Evolutionary conservation across 2,329 filamentous ascomycete species (phyloP).

Genomic region (Setomelanomma holmii): DNA sequence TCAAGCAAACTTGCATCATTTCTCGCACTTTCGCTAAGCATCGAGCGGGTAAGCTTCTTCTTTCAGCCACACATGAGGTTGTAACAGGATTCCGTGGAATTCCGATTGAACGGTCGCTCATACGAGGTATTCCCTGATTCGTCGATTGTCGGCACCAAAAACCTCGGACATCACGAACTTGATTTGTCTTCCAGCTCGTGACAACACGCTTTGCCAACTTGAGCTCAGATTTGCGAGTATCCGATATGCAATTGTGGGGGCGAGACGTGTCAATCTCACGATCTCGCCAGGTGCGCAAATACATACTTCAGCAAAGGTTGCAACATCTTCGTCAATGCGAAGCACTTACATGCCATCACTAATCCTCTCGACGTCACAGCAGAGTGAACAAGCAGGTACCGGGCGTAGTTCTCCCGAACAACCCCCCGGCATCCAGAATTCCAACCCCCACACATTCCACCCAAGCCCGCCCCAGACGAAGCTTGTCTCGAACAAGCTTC

Average conservation of each 20-base stretch:
- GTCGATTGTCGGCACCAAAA: neutral
- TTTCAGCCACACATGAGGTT: neutral
- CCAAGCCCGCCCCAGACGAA: constrained; percentile 9
- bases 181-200: neutral
- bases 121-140: neutral
- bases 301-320: too few species aligned
- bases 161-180: neutral
- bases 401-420: neutral
- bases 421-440: neutral
- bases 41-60: neutral
- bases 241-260: neutral
- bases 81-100: neutral
- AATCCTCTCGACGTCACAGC: too few species aligned
- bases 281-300: too few species aligned
- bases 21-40: neutral
- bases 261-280: neutral
- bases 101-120: neutral
- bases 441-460: neutral
- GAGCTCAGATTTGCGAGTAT: neutral
- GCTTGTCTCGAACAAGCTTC: constrained; percentile 25
- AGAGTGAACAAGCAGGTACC: neutral
- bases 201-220: neutral
- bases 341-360: too few species aligned
- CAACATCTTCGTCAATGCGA: too few species aligned
- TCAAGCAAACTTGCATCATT: neutral